Conservation (phyloP, 1,284 basidiomycete genomes). For the Heterobasidion parviporum region DNA sequence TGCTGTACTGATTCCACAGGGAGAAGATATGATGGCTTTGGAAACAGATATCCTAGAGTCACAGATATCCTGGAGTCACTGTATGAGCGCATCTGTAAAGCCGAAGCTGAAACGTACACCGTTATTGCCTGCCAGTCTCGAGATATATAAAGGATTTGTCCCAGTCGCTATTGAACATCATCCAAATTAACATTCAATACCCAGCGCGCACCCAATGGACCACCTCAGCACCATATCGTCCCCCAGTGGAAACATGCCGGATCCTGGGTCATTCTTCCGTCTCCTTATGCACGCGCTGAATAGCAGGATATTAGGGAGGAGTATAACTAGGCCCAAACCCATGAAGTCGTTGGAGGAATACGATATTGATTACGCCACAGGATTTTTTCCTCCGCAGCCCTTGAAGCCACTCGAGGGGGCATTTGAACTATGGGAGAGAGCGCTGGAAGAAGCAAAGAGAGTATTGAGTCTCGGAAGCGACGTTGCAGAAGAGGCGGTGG, state of each 20-base stretch:
- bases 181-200: not conserved
- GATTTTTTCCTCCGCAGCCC: constrained; percentile 78
- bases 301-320: constrained; percentile 2
- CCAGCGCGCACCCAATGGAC: constrained; percentile 12
- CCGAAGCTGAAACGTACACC: not conserved
- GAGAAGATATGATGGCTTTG: not conserved
- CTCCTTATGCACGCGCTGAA: constrained; percentile 14
- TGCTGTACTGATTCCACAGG: not conserved
- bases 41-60: not conserved
- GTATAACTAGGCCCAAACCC: not conserved
- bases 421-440: constrained; percentile 72
- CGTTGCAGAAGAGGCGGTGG: constrained; percentile 35
- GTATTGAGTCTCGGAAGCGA: constrained; percentile 59
- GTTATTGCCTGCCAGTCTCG: not conserved
- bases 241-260: constrained; percentile 3
- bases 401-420: constrained; percentile 48
- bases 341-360: constrained; percentile 14
- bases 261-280: constrained; percentile 17
- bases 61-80: not conserved
- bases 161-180: not conserved
- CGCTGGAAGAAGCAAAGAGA: constrained; percentile 45
- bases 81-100: not conserved
- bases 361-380: constrained; percentile 44
- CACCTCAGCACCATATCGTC: constrained; percentile 19
- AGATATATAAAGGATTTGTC: no score